Conservation (phyloP, 176 grass and related monocot genomes). For the Puya raimondii region DNA sequence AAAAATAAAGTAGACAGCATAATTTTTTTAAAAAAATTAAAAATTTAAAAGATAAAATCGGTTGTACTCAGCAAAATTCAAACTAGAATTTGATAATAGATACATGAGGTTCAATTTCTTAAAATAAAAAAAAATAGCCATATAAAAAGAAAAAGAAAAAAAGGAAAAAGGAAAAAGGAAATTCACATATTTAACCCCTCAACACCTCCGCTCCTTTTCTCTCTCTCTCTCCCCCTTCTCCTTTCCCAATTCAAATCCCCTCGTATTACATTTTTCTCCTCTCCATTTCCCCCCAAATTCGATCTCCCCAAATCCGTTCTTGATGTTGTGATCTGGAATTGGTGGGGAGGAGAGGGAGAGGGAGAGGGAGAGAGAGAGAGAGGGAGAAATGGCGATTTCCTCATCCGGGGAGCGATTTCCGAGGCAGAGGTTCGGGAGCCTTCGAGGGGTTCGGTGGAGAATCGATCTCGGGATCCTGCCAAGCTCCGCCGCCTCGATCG, state of each 20-base stretch:
- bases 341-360: not conserved
- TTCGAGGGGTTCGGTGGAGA: conserved; percentile 76
- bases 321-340: conserved; percentile 2
- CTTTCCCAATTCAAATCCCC: not conserved
- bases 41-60: no score
- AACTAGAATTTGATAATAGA: no score
- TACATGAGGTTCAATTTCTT: no score
- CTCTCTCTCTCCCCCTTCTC: not conserved
- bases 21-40: no score
- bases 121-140: not conserved
- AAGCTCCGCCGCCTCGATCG: conserved; percentile 30
- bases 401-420: conserved; percentile 9
- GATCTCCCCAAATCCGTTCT: not conserved
- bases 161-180: not conserved
- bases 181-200: not conserved
- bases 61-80: no score
- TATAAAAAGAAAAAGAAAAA: not conserved
- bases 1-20: no score
- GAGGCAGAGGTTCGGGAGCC: conserved; percentile 21
- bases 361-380: no score
- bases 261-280: no score
- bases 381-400: no score
- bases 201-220: not conserved
- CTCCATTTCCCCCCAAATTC: not conserved
- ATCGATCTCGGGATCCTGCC: conserved; percentile 64